Evolutionary conservation across 371 early-diverging fungal species (phyloP).

Genomic region (Mucor sp.): DNA sequence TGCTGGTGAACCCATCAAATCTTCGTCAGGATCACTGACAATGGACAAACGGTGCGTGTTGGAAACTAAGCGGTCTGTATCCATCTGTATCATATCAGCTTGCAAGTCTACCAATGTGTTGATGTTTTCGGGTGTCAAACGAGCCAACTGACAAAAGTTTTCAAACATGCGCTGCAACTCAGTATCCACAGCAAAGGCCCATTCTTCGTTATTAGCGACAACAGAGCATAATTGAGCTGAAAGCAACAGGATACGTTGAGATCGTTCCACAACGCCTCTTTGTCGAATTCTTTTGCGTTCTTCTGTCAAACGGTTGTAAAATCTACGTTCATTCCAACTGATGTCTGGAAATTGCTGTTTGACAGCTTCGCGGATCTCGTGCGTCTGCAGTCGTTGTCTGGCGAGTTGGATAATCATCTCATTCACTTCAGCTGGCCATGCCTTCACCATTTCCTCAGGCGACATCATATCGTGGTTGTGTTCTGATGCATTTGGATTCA

Average conservation of each 20-base stretch:
- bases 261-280: slow-evolving; percentile 35
- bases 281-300: slow-evolving; percentile 54
- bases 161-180: slow-evolving; percentile 39
- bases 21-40: slow-evolving; percentile 11
- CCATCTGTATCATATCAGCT: slow-evolving; percentile 23
- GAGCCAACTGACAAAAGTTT: slow-evolving; percentile 31
- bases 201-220: slow-evolving; percentile 40
- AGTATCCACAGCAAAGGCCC: slow-evolving; percentile 34
- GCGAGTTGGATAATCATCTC: slow-evolving; percentile 48
- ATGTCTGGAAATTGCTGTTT: slow-evolving; percentile 59
- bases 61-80: slow-evolving; percentile 26
- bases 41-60: slow-evolving; percentile 34
- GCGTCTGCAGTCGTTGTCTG: slow-evolving; percentile 42
- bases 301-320: slow-evolving; percentile 62
- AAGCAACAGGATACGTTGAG: slow-evolving; percentile 29
- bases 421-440: slow-evolving; percentile 54
- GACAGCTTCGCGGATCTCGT: slow-evolving; percentile 62
- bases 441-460: slow-evolving; percentile 60
- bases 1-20: slow-evolving; percentile 22
- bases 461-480: slow-evolving; percentile 64
- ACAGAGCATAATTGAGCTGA: slow-evolving; percentile 41
- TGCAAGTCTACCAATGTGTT: slow-evolving; percentile 23
- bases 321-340: slow-evolving; percentile 62
- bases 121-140: slow-evolving; percentile 21
- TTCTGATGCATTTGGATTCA: slow-evolving; percentile 57